Evolutionary conservation across 768 basidiomycete genomes (phyloP).

Genomic region (Fomitopsis serialis): DNA sequence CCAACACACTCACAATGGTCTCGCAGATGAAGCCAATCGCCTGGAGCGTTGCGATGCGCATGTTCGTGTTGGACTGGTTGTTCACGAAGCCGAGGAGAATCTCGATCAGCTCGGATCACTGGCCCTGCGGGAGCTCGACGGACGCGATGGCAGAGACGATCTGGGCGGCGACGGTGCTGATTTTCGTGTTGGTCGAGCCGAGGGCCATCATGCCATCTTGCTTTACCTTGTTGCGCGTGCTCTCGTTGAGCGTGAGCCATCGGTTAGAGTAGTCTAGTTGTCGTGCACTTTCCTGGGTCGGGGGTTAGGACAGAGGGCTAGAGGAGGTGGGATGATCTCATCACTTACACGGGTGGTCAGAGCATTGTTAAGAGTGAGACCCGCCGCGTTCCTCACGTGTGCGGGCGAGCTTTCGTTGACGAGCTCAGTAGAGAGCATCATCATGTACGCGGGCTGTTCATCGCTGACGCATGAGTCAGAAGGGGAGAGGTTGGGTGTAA

Average conservation of each 20-base stretch:
- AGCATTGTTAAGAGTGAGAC: slow-evolving; percentile 94
- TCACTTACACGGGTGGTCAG: slow-evolving; percentile 78
- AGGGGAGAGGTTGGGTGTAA: slow-evolving; percentile 8
- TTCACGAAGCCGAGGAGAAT: slow-evolving; percentile 84
- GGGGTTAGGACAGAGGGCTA: slow-evolving; percentile 16
- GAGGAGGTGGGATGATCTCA: slow-evolving; percentile 6
- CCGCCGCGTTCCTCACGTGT: slow-evolving; percentile 91
- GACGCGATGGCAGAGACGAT: slow-evolving; percentile 92
- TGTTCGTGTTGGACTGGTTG: slow-evolving; percentile 59
- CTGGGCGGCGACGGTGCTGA: slow-evolving; percentile 86
- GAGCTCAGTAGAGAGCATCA: slow-evolving; percentile 85
- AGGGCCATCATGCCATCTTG: slow-evolving; percentile 81
- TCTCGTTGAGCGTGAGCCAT: slow-evolving; percentile 74
- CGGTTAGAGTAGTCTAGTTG: slow-evolving; percentile 72
- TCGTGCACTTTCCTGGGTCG: slow-evolving; percentile 60
- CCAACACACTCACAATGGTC: slow-evolving; percentile 66
- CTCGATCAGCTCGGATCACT: slow-evolving; percentile 91
- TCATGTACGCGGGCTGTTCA: slow-evolving; percentile 83
- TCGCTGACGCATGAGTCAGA: neutral
- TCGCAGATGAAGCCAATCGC: slow-evolving; percentile 98
- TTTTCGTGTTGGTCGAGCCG: slow-evolving; percentile 62
- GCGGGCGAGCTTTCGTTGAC: slow-evolving; percentile 64
- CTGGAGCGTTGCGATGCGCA: slow-evolving; percentile 85
- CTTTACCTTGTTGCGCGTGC: slow-evolving; percentile 78
- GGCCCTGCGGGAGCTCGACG: slow-evolving; percentile 81